Conservation (phyloP, 768 basidiomycete genomes). For the Suillus lakei region DNA sequence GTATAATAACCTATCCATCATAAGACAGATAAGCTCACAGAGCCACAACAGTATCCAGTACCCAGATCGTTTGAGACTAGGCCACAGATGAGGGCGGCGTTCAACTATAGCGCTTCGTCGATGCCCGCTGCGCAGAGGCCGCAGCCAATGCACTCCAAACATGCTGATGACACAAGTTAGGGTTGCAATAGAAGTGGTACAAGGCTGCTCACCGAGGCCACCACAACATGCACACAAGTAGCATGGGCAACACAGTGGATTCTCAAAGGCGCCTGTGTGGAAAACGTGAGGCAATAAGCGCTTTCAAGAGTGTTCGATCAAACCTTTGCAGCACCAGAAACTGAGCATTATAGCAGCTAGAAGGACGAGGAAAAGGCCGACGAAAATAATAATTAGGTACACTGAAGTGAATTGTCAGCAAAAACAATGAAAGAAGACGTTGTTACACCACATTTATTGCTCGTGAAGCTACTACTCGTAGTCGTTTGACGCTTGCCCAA, state of each 20-base stretch:
- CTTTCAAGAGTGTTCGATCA: conserved; percentile 8
- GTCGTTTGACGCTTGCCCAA: conserved; percentile 32
- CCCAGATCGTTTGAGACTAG: not conserved
- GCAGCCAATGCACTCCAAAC: conserved; percentile 72
- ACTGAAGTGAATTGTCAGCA: conserved; percentile 39
- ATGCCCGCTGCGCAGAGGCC: conserved; percentile 64
- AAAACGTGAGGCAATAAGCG: not conserved
- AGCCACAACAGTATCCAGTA: not conserved
- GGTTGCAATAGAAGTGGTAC: not conserved
- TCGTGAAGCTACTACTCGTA: conserved; percentile 36
- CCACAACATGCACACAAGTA: conserved; percentile 77
- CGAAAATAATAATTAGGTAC: conserved; percentile 68
- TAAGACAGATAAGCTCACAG: not conserved
- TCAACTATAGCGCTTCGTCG: conserved; percentile 27
- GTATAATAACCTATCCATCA: not conserved
- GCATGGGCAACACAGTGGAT: conserved; percentile 71
- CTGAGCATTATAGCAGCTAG: conserved; percentile 60
- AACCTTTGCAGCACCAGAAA: conserved; percentile 69
- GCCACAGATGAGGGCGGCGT: no score
- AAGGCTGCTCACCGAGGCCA: conserved; percentile 53
- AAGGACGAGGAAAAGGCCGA: conserved; percentile 61
- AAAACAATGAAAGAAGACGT: conserved; percentile 16
- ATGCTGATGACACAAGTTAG: conserved; percentile 42
- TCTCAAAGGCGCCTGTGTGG: conserved; percentile 55
- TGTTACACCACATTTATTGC: conserved; percentile 42